Base-by-base conservation (phyloP, 2,329 filamentous ascomycete genomes). In the Pyrenochaeta sp. region DNA sequence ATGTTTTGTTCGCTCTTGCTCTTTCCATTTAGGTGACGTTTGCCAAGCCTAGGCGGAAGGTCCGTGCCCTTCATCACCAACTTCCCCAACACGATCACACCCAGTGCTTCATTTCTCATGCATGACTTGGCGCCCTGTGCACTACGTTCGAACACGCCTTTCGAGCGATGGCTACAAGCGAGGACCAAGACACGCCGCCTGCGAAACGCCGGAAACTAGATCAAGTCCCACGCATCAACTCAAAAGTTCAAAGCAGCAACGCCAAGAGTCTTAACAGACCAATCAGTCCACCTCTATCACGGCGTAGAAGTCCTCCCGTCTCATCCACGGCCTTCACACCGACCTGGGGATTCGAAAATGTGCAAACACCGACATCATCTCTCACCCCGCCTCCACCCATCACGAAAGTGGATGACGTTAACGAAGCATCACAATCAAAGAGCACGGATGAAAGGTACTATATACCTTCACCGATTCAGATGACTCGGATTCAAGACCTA, bases 401-500 rank as follows among this genome's bases (percentile, higher is more conserved):
- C 11, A 21, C 26, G 13, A 11, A 27, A 4, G 13, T 24, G n/a
- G 26, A 17, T 5, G 37, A n/a, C n/a, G 14, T 11, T 11, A 9
- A 19, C 15, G n/a, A n/a, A 27, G 19, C 21, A 3, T 19, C 29
- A 29, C 21, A 41, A 31, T 29, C 22, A 24, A 28, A 36, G 14
- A 15, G 18, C 2, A 13, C 5, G 10, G 9, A 24, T 23, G 21
- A 19, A 20, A 37, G 19, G n/a, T 27, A 7, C 7, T 44, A 49
- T 29, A 7, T 83, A 17, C 65, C 72, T 2, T 92, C 89, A 1
- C 89, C 89, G 0, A 82, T 92, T 54, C 83, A 84, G 44, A 80
- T 94, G 10, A 92, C 87, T 0, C 79, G 77, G 46, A 86, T 94
- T 40, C 77, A 75, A 19, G 86, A 88, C 56, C 73, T 92, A 0